Base-by-base conservation (phyloP, 169 alveolate species). In the Eimeria maxima region DNA sequence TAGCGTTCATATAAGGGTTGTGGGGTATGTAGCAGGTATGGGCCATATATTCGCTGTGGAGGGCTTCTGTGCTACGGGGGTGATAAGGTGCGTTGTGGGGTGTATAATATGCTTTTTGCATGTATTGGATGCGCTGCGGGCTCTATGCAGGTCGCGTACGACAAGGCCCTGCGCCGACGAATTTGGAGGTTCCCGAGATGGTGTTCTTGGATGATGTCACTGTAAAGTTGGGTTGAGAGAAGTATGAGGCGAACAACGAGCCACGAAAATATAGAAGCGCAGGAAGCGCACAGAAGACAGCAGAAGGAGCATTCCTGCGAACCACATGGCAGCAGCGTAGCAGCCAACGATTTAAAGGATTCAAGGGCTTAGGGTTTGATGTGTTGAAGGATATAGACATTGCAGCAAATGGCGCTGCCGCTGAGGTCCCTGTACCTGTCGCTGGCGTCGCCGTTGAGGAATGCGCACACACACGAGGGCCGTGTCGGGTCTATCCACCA, bases 91-190 rank as follows among this genome's bases (percentile, higher is more conserved):
- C 6, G 67, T 24, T 63, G 38, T 18, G 38, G 73, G 29, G 73
- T 18, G 2, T 63, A 18, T 22, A 63, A 33, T 27, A 60, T 14
- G n/a, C 38, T 14, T 63, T 22, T 63, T 22, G 38, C 38, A 33
- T 33, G 38, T 1, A 33, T 4, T 57, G 67, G 67, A 57, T 69
- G 38, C 45, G 45, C 45, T 1, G 10, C 29, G 50, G 80, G 50
- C 18, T 69, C 47, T 33, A 69, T 86, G 27, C 92, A 97, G 98
- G 99, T 29, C 97, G 99, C 69, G 96, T 98, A 22, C 97, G 99
- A 14, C 98, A 96, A 38, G 99, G 99, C 13, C 99, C 99, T 2
- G 99, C 99, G 24, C 99, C 99, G 7, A 80, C 98, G 29, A 98
- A 98, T 95, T 97, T 98, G 87, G 99, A 98, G 90, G 96, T 98